Conservation (phyloP, 2,329 filamentous ascomycete genomes). For the Coniochaeta hoffmannii region DNA sequence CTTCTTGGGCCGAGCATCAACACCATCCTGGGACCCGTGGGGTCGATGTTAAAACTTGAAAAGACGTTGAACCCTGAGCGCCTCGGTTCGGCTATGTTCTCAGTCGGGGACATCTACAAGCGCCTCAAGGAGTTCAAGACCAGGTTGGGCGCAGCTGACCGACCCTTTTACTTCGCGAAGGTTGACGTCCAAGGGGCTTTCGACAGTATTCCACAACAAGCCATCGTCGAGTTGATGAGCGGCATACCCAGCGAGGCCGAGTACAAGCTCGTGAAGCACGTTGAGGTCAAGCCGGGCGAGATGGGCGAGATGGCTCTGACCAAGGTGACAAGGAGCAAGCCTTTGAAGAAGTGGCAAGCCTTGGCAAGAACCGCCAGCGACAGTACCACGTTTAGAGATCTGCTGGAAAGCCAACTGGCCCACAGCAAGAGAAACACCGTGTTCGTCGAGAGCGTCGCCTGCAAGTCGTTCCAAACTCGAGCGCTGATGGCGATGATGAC, state of each 20-base stretch:
- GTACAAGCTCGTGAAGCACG: slow-evolving; percentile 70
- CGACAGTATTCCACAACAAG: slow-evolving; percentile 84
- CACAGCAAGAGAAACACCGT: slow-evolving; percentile 57
- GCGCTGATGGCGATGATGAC: slow-evolving; percentile 62
- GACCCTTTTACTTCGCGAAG: slow-evolving; percentile 76
- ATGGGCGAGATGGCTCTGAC: neutral
- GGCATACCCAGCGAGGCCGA: slow-evolving; percentile 46
- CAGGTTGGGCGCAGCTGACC: slow-evolving; percentile 28
- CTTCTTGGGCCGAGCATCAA: slow-evolving; percentile 61
- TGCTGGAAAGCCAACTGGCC: slow-evolving; percentile 32
- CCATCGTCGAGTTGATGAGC: slow-evolving; percentile 59
- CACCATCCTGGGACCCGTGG: slow-evolving; percentile 55
- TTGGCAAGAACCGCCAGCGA: slow-evolving; percentile 38
- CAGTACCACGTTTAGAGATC: slow-evolving; percentile 33
- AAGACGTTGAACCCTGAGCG: slow-evolving; percentile 49
- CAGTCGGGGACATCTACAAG: slow-evolving; percentile 70
- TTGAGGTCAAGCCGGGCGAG: slow-evolving; percentile 52
- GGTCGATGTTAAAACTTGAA: slow-evolving; percentile 72
- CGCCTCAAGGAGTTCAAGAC: slow-evolving; percentile 64
- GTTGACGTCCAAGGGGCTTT: slow-evolving; percentile 89
- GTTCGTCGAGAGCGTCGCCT: slow-evolving; percentile 64
- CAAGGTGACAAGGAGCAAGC: slow-evolving; percentile 17
- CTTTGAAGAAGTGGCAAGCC: slow-evolving; percentile 43
- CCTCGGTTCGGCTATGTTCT: slow-evolving; percentile 76
- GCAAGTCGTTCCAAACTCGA: slow-evolving; percentile 47